phyloP scores from a whole-genome alignment of 2,329 filamentous ascomycete species.

The Curvularia lunata region DNA sequence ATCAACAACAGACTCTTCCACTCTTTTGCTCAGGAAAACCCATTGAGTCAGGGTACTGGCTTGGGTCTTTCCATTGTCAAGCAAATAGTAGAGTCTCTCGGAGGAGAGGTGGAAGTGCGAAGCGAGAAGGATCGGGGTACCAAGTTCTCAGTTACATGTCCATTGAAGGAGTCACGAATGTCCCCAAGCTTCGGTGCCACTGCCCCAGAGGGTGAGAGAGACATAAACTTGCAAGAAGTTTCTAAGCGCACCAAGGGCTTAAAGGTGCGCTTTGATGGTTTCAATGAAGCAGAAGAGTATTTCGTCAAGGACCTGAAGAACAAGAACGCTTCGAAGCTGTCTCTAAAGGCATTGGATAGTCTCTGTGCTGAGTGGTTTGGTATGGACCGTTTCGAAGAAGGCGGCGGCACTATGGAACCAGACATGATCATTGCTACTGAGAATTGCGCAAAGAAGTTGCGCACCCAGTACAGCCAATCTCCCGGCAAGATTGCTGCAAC shows the following conservation, averaged over 20 bases:
- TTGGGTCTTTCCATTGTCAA: slow-evolving; percentile 51
- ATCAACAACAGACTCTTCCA: slow-evolving; percentile 47
- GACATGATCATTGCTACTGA: slow-evolving; percentile 45
- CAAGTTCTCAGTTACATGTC: slow-evolving; percentile 47
- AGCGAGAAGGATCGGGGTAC: slow-evolving; percentile 47
- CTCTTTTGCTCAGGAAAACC: slow-evolving; percentile 51
- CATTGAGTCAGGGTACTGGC: slow-evolving; percentile 48
- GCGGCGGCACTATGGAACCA: slow-evolving; percentile 20
- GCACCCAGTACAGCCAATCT: slow-evolving; percentile 33
- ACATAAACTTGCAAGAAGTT: slow-evolving; percentile 30
- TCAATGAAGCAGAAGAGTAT: slow-evolving; percentile 43
- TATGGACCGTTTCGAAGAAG: slow-evolving; percentile 34
- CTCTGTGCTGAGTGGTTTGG: slow-evolving; percentile 47
- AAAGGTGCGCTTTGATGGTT: slow-evolving; percentile 43
- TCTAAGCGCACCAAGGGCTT: slow-evolving; percentile 39
- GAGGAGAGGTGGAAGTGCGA: slow-evolving; percentile 47
- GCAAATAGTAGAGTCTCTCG: slow-evolving; percentile 47
- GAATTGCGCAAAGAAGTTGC: slow-evolving; percentile 37
- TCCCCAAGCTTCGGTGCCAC: slow-evolving; percentile 37
- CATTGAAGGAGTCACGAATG: slow-evolving; percentile 39
- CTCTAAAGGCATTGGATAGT: slow-evolving; percentile 41
- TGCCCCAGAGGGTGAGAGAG: slow-evolving; percentile 32
- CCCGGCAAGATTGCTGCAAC: slow-evolving; percentile 25
- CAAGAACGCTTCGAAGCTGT: slow-evolving; percentile 41
- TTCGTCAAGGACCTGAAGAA: slow-evolving; percentile 42